Evolutionary conservation across 345 rosid species (phyloP).

Genomic region (Eucalyptus shirleyi): DNA sequence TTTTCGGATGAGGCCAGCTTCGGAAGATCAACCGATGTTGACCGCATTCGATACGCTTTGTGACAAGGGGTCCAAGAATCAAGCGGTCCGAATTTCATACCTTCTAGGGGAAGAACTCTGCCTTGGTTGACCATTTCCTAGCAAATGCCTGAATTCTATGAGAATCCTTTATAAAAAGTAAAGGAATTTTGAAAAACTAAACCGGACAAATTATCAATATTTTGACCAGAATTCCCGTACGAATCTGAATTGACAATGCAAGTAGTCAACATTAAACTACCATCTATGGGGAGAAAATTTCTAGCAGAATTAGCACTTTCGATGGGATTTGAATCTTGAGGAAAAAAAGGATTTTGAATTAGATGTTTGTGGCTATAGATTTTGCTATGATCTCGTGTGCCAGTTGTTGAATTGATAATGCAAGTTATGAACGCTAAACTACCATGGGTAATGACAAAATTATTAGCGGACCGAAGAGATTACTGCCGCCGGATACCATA

Average conservation of each 20-base stretch:
- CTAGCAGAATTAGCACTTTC: neutral
- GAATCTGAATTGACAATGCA: too few relatives aligned
- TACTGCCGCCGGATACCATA: neutral
- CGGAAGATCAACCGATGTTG: too few relatives aligned
- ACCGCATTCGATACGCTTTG: too few relatives aligned
- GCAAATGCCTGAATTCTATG: neutral
- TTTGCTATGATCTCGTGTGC: neutral
- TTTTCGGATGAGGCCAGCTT: too few relatives aligned
- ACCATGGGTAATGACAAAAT: neutral
- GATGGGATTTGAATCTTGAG: neutral
- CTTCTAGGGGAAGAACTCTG: too few relatives aligned
- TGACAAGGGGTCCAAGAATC: too few relatives aligned
- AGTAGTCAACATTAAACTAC: too few relatives aligned
- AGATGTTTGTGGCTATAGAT: neutral
- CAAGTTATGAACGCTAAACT: neutral
- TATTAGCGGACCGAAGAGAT: neutral
- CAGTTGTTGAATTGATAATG: neutral
- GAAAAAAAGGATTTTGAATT: neutral
- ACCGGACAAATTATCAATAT: neutral
- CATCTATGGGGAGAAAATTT: neutral
- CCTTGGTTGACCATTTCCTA: too few relatives aligned
- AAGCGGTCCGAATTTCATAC: too few relatives aligned
- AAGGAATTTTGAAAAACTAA: neutral
- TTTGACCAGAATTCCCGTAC: too few relatives aligned
- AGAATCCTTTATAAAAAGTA: neutral